Percentiles rank a stretch among this genome's conserved stretches.
Evolutionary conservation across 192 early-diverging fungal species (phyloP).

Genomic region (Cladochytrium replicatum): DNA sequence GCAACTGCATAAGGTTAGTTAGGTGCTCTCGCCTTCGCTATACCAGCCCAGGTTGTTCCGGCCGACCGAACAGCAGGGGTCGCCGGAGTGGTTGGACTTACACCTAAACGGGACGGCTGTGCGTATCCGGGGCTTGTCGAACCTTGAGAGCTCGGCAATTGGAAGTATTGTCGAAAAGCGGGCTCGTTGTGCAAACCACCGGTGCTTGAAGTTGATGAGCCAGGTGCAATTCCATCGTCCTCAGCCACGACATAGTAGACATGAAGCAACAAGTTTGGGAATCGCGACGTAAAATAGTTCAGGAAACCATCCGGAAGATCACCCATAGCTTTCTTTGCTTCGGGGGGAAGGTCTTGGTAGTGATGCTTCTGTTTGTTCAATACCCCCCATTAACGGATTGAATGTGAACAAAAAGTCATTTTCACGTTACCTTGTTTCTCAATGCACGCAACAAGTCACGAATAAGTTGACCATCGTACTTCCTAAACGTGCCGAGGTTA

Average conservation of each 20-base stretch:
- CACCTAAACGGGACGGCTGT: too few relatives aligned
- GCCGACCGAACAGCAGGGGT: too few relatives aligned
- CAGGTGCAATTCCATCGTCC: constrained; percentile 12
- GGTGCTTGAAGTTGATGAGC: too few relatives aligned
- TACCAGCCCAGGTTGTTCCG: too few relatives aligned
- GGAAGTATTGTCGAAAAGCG: constrained; percentile 25
- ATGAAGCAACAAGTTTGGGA: constrained; percentile 81
- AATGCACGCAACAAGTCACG: constrained; percentile 83
- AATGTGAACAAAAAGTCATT: too few relatives aligned
- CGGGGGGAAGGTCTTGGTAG: constrained; percentile 79
- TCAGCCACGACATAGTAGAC: constrained; percentile 69
- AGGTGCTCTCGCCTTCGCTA: too few relatives aligned
- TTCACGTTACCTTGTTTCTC: constrained; percentile 72
- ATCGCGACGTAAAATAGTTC: constrained; percentile 80
- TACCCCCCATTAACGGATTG: too few relatives aligned
- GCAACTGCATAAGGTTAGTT: too few relatives aligned
- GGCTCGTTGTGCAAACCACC: constrained; percentile 18
- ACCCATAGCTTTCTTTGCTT: constrained; percentile 69
- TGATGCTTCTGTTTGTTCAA: constrained; percentile 93
- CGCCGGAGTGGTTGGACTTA: too few relatives aligned
- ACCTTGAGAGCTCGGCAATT: too few relatives aligned
- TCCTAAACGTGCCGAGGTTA: constrained; percentile 84
- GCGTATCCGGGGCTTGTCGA: too few relatives aligned
- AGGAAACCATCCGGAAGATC: constrained; percentile 79
- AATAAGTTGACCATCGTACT: constrained; percentile 76